Percentiles rank a stretch among this genome's conserved stretches.
phyloP scores from a whole-genome alignment of 2,329 filamentous ascomycete species.

The Parafenestella ontariensis region DNA sequence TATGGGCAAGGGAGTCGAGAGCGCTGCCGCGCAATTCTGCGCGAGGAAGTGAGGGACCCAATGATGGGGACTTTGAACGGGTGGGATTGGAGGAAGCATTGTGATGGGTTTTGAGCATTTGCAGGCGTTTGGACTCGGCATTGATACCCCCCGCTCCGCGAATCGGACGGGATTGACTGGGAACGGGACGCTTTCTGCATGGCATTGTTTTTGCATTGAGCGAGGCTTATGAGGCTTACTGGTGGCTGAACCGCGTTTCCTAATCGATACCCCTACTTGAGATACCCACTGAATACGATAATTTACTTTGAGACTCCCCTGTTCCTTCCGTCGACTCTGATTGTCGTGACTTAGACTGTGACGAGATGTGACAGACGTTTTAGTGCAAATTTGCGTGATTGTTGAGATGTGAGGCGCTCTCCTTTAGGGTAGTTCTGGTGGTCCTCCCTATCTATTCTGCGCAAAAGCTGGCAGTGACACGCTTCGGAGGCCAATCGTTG shows the following conservation, averaged over 20 bases:
- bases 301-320: slow-evolving; percentile 9
- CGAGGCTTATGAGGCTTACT: slow-evolving; percentile 28
- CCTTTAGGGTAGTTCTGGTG: slow-evolving; percentile 11
- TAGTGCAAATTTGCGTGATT: slow-evolving; percentile 22
- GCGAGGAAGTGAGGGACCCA: not conserved
- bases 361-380: slow-evolving; percentile 15
- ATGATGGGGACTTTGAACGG: not conserved
- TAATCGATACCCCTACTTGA: slow-evolving; percentile 42
- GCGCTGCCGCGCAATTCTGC: not conserved
- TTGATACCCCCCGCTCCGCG: slow-evolving; percentile 34
- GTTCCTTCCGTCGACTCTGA: not conserved
- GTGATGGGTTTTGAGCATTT: slow-evolving; percentile 23
- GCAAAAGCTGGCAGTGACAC: not conserved
- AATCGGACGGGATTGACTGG: slow-evolving; percentile 23
- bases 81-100: slow-evolving; percentile 23
- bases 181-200: slow-evolving; percentile 23
- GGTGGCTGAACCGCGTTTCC: slow-evolving; percentile 39
- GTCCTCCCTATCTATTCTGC: not conserved
- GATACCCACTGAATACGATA: slow-evolving; percentile 26
- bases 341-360: not conserved
- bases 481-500: not conserved
- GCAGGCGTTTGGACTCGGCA: slow-evolving; percentile 20
- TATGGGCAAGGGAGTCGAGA: not conserved
- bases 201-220: slow-evolving; percentile 30
- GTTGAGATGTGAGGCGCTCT: slow-evolving; percentile 32